phyloP scores from a whole-genome alignment of 805 yeast species.

The Lachancea cidri region DNA sequence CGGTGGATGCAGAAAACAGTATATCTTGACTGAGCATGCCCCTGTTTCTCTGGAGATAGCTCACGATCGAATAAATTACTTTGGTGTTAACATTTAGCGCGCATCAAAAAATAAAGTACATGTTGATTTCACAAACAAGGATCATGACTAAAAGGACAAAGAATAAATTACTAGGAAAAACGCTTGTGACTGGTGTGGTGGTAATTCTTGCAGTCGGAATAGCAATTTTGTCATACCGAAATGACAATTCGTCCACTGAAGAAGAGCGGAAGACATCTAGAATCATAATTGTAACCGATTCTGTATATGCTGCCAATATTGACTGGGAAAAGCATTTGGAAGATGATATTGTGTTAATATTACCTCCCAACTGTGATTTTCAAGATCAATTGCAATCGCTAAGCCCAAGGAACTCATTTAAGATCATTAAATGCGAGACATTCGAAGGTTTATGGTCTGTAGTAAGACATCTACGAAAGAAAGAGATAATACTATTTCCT shows the following conservation, averaged over 20 bases:
- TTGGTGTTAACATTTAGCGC: no score
- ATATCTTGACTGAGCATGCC: conserved; percentile 4
- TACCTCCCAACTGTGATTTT: conserved; percentile 27
- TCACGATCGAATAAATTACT: background rate
- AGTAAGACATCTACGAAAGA: conserved; percentile 45
- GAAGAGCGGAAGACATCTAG: conserved; percentile 9
- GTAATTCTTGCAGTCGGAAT: conserved; percentile 1
- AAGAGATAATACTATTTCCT: conserved; percentile 26
- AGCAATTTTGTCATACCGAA: background rate
- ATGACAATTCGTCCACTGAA: background rate
- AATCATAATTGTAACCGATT: conserved; percentile 19
- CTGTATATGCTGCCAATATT: conserved; percentile 8
- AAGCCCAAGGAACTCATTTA: conserved; percentile 21
- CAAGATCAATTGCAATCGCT: conserved; percentile 4
- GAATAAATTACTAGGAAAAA: background rate
- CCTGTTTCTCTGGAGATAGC: background rate
- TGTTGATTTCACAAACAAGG: background rate
- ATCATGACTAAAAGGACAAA: background rate
- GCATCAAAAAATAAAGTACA: background rate
- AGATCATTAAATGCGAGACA: conserved; percentile 44
- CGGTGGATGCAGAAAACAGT: conserved; percentile 42
- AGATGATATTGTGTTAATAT: conserved; percentile 32
- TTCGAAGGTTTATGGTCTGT: conserved; percentile 48
- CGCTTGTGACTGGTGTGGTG: conserved; percentile 1
- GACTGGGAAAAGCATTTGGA: conserved; percentile 19